These are phyloP conservation scores for Vitis rupestris DNA, from an alignment of 164 flowering plant genomes.

Conservation along the genomic window DNA sequence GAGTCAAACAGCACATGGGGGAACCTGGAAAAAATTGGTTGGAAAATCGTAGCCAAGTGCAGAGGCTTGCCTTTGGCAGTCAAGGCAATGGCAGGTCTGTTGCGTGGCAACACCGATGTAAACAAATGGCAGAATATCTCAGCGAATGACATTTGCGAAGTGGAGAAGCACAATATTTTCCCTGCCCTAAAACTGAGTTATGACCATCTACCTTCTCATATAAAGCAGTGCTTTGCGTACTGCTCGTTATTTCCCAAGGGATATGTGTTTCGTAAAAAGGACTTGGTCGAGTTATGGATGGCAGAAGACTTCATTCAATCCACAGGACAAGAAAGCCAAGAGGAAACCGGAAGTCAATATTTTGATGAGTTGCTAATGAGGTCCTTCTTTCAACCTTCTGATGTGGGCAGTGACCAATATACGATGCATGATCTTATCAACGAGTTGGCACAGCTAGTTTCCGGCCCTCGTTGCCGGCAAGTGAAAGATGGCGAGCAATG, in stretches of 20 bases:
- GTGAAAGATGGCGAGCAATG: no score
- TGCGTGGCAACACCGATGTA: no score
- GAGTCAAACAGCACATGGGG: no score
- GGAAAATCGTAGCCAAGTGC: no score
- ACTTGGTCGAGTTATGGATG: background rate
- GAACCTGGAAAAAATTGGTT: no score
- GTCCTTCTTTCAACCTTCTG: background rate
- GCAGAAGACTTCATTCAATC: background rate
- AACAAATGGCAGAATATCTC: no score
- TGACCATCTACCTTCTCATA: constrained; percentile 1
- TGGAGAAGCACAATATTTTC: background rate
- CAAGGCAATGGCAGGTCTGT: no score
- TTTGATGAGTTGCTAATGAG: background rate
- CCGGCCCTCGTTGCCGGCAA: no score
- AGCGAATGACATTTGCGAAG: no score
- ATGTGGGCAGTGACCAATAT: background rate
- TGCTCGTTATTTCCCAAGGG: background rate
- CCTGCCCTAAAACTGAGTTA: constrained; percentile 3
- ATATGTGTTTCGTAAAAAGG: background rate
- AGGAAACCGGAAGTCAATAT: background rate
- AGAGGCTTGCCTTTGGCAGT: no score
- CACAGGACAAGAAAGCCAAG: background rate
- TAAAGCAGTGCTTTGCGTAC: constrained; percentile 8
- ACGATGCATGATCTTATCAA: constrained; percentile 13
- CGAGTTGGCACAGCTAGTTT: no score